Evolutionary conservation across 805 yeast species (phyloP).

Genomic region (Hanseniaspora clermontiae): DNA sequence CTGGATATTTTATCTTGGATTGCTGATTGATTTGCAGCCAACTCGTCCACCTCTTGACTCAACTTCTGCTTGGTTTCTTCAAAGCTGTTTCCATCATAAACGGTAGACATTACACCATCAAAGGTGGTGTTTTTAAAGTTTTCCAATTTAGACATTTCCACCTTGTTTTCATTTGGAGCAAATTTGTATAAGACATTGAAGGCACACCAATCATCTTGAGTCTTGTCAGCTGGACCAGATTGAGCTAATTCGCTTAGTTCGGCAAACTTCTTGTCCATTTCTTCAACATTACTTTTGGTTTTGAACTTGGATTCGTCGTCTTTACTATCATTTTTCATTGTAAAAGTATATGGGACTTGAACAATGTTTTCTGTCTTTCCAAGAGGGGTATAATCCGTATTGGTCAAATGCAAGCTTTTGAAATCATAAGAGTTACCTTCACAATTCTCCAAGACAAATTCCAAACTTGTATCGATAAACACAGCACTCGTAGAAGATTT

Average conservation of each 20-base stretch:
- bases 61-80: background rate
- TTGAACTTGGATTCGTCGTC: background rate
- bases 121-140: background rate
- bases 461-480: background rate
- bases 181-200: constrained; percentile 1
- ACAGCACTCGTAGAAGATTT: background rate
- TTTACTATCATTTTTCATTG: background rate
- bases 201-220: constrained; percentile 12
- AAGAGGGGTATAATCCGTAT: background rate
- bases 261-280: background rate
- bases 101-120: background rate
- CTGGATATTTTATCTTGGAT: background rate
- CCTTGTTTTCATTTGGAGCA: background rate
- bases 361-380: background rate
- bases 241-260: background rate
- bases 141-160: background rate
- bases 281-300: background rate
- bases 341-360: background rate
- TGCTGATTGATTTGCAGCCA: background rate
- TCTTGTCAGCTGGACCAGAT: background rate
- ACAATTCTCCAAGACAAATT: background rate
- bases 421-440: background rate
- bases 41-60: background rate
- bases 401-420: background rate
- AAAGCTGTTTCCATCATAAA: background rate